Conservation (phyloP, 176 grass and related monocot species). For the Elymus sibiricus region DNA sequence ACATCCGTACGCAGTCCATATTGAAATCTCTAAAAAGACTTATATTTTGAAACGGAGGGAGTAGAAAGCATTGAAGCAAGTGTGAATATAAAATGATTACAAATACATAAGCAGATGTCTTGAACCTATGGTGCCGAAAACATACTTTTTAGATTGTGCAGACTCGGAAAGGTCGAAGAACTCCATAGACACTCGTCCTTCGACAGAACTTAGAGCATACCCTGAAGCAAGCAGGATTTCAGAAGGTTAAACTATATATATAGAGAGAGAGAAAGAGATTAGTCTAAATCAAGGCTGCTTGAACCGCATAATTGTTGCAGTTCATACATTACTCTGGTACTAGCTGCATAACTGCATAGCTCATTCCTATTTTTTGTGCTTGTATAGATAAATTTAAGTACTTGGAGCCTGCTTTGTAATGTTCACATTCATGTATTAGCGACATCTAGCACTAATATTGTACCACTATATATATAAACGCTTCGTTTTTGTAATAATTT, state of each 20-base stretch:
- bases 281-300: background rate
- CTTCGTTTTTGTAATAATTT: background rate
- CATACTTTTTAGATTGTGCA: constrained; percentile 90
- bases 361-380: background rate
- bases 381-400: background rate
- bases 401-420: background rate
- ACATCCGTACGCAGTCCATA: too few relatives aligned
- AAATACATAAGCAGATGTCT: background rate
- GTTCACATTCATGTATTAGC: background rate
- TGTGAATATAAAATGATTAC: background rate
- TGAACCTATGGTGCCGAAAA: constrained; percentile 16
- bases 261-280: background rate
- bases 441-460: background rate
- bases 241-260: background rate
- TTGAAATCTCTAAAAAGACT: too few relatives aligned
- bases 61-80: background rate
- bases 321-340: background rate
- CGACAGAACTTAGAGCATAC: constrained; percentile 92
- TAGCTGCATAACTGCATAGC: background rate
- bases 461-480: background rate
- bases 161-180: constrained; percentile 93
- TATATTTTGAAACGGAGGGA: too few relatives aligned
- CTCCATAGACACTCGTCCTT: constrained; percentile 96
- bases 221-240: constrained; percentile 50
- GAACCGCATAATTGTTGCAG: background rate